phyloP scores from a whole-genome alignment of 192 early-diverging fungal genomes.

The Physocladia obscura region DNA sequence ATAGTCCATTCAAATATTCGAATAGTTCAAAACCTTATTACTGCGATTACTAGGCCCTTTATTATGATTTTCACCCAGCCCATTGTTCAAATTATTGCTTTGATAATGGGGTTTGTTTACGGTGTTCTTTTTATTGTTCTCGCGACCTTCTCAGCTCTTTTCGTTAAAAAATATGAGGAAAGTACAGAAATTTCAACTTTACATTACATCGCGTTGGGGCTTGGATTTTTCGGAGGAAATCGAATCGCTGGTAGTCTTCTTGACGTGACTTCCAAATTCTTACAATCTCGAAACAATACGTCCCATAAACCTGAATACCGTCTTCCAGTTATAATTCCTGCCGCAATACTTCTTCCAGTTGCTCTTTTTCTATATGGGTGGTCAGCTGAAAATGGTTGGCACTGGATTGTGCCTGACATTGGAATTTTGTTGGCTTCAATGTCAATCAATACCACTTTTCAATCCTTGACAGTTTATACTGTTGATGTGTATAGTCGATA shows the following conservation, averaged over 20 bases:
- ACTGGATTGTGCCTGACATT: slow-evolving; percentile 19
- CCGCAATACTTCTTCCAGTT: neutral
- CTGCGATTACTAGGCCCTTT: neutral
- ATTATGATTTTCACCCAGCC: slow-evolving; percentile 16
- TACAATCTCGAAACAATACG: slow-evolving; percentile 18
- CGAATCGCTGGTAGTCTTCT: neutral
- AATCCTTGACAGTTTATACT: slow-evolving; percentile 13
- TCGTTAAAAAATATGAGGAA: slow-evolving; percentile 3
- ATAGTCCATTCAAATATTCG: neutral
- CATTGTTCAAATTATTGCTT: neutral
- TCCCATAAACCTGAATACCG: slow-evolving; percentile 24
- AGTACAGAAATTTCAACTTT: neutral
- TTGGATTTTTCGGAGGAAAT: slow-evolving; percentile 18
- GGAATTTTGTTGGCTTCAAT: neutral
- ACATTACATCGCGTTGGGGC: slow-evolving; percentile 7
- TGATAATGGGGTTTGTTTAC: slow-evolving; percentile 21
- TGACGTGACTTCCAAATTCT: neutral
- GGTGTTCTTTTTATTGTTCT: slow-evolving; percentile 25
- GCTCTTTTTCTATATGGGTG: slow-evolving; percentile 22
- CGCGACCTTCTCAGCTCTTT: slow-evolving; percentile 10
- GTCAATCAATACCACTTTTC: slow-evolving; percentile 10
- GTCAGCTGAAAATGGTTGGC: slow-evolving; percentile 1
- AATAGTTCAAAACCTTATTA: neutral
- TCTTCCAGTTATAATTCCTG: slow-evolving; percentile 14
- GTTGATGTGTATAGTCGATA: slow-evolving; percentile 16